Base-by-base conservation (phyloP, 2,329 filamentous ascomycete genomes). In the Cadophora malorum region DNA sequence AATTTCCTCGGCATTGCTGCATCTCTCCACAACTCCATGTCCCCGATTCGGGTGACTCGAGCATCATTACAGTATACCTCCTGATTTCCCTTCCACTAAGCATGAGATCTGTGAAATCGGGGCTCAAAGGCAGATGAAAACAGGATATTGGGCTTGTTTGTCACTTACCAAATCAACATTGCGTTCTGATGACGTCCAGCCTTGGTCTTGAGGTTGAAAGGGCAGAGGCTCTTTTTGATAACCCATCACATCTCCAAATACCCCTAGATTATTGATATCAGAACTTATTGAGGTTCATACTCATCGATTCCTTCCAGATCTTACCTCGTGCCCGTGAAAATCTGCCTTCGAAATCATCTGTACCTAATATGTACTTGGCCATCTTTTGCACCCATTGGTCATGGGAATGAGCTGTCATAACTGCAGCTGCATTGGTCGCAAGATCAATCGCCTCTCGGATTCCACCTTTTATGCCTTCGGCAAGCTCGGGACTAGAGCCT, bases 81-180 rank as follows among this genome's bases (percentile, higher is more conserved):
- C 56, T 60, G 25, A 12, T 9, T 21, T 10, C 25, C 19, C 33
- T 4, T 35, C 33, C 9, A 35, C 9, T 35, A 35, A 35, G 33
- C 9, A 4, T 5, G 9, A 9, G 4, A 9, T 35, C 33, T 35
- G 4, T 35, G 33, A 35, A 35, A 35, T 4, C 9, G 33, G 33
- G 9, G 33, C 33, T 35, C 33, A 35, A 35, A 35, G 9, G 33
- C 9, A 5, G 33, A 35, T 35, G 9, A 9, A 9, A 35, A 35
- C 4, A 35, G 33, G 33, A 35, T 35, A 9, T 9, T 10, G 35
- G 35, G 35, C 12, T 38, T 38, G 28, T 38, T 38, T 38, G 35
- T 38, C 41, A 45, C 41, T 60, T 25, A 60, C 56, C 19, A 60
- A 10, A 45, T 60, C 56, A 60, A 23, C 7, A 60, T 60, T 60